These are phyloP conservation scores for Paramyrothecium roridum DNA, from an alignment of 2,329 filamentous ascomycete genomes.

Conservation along the genomic window DNA sequence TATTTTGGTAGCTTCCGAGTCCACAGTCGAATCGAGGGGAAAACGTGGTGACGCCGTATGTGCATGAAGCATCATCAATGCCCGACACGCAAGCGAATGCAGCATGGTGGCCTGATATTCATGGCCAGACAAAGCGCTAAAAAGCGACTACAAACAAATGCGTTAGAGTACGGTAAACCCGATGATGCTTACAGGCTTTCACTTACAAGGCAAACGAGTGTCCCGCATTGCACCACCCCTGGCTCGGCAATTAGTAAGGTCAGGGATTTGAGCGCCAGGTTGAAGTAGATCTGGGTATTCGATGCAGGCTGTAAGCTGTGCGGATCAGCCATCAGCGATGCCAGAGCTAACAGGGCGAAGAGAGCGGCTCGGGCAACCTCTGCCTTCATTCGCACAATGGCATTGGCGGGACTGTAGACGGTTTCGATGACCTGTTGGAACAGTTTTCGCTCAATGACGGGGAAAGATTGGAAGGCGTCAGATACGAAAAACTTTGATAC, in stretches of 20 bases:
- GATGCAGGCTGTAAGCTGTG: too few species aligned
- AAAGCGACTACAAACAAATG: slow-evolving; percentile 4
- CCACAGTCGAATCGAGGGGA: not conserved
- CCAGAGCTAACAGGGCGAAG: slow-evolving; percentile 2
- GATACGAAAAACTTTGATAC: not conserved
- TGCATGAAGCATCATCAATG: slow-evolving; percentile 5
- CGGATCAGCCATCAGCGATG: too few species aligned
- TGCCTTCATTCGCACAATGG: not conserved
- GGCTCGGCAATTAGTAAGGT: too few species aligned
- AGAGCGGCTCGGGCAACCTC: slow-evolving; percentile 4
- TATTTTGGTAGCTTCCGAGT: slow-evolving; percentile 21
- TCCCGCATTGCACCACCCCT: not conserved
- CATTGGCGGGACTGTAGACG: slow-evolving; percentile 2
- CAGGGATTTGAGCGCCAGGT: too few species aligned
- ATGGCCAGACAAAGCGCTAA: slow-evolving; percentile 1
- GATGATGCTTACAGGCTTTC: not conserved
- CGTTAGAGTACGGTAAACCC: not conserved
- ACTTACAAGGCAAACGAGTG: not conserved
- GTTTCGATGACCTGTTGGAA: slow-evolving; percentile 5
- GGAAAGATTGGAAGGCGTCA: slow-evolving; percentile 3
- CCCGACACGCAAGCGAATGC: slow-evolving; percentile 8
- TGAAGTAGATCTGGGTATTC: too few species aligned
- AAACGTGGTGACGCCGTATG: not conserved
- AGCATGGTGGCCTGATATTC: slow-evolving; percentile 3
- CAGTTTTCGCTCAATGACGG: slow-evolving; percentile 4